Evolutionary conservation across 2,329 filamentous ascomycete species (phyloP).

Genomic region (Epichloe sylvatica): DNA sequence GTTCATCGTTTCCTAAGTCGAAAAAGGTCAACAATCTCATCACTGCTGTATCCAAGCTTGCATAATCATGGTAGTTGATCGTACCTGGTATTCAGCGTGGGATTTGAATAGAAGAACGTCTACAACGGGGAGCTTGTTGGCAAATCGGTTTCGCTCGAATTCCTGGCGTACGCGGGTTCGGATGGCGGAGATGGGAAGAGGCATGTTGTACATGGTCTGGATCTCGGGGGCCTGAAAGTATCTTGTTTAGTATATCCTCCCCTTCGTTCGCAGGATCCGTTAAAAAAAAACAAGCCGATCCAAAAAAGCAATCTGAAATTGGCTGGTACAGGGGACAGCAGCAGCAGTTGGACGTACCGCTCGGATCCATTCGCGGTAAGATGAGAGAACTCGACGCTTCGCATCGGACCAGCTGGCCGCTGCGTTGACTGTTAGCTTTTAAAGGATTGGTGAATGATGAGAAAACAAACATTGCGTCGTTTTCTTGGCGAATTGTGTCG

Average conservation of each 20-base stretch:
- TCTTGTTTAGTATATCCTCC: constrained; percentile 6
- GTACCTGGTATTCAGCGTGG: constrained; percentile 85
- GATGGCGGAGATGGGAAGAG: constrained; percentile 72
- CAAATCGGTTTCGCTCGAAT: constrained; percentile 89
- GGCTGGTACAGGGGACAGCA: not conserved
- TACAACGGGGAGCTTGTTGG: constrained; percentile 74
- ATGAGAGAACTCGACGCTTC: constrained; percentile 68
- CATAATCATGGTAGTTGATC: constrained; percentile 20
- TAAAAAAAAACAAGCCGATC: not conserved
- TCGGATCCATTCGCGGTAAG: constrained; percentile 93
- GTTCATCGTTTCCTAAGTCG: constrained; percentile 80
- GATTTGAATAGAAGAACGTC: constrained; percentile 86
- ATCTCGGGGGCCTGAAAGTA: constrained; percentile 72
- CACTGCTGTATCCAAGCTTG: not conserved
- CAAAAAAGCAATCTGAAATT: not conserved
- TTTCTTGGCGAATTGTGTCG: constrained; percentile 77
- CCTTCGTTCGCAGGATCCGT: not conserved
- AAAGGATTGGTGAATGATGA: not conserved
- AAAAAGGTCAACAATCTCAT: not conserved
- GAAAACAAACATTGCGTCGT: constrained; percentile 58
- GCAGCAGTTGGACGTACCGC: constrained; percentile 51
- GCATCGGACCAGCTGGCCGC: constrained; percentile 84
- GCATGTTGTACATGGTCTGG: constrained; percentile 91
- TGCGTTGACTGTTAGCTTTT: constrained; percentile 32
- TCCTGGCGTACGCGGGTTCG: constrained; percentile 92